Percentiles rank a stretch among this genome's conserved stretches.
Evolutionary conservation across 768 basidiomycete genomes (phyloP).

Genomic region (Boletellus sp.): DNA sequence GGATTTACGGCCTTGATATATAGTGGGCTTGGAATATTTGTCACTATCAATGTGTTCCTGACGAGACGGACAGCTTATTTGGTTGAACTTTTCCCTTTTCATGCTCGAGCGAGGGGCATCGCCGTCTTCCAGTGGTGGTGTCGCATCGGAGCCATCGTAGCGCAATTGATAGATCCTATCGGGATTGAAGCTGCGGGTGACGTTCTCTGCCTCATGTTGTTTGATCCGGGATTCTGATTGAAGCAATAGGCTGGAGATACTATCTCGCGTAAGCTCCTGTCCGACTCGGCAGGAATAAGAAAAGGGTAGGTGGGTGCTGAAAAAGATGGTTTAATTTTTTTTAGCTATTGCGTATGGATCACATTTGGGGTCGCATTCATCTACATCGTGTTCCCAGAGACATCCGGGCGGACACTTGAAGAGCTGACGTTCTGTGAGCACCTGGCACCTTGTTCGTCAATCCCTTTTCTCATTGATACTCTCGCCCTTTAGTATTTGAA

Average conservation of each 20-base stretch:
- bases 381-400: conserved; percentile 20
- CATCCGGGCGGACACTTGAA: conserved; percentile 17
- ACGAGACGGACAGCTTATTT: conserved; percentile 43
- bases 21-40: not conserved
- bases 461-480: conserved; percentile 17
- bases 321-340: too few relatives aligned
- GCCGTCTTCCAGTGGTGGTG: conserved; percentile 59
- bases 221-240: not conserved
- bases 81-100: conserved; percentile 62
- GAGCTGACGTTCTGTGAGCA: conserved; percentile 16
- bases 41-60: too few relatives aligned
- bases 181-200: not conserved
- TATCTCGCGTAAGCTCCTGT: conserved; percentile 9
- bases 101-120: conserved; percentile 57
- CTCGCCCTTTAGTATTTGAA: not conserved
- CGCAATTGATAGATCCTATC: conserved; percentile 4
- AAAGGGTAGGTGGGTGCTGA: too few relatives aligned
- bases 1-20: conserved; percentile 3
- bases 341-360: conserved; percentile 16
- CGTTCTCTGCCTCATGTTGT: not conserved
- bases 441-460: conserved; percentile 13
- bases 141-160: conserved; percentile 28
- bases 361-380: conserved; percentile 13
- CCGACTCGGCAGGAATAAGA: too few relatives aligned
- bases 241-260: conserved; percentile 12